Percentiles rank a stretch among this genome's conserved stretches.
Conservation (phyloP, 441 rosid genomes). For the Pelargonium myrrhifolium region DNA sequence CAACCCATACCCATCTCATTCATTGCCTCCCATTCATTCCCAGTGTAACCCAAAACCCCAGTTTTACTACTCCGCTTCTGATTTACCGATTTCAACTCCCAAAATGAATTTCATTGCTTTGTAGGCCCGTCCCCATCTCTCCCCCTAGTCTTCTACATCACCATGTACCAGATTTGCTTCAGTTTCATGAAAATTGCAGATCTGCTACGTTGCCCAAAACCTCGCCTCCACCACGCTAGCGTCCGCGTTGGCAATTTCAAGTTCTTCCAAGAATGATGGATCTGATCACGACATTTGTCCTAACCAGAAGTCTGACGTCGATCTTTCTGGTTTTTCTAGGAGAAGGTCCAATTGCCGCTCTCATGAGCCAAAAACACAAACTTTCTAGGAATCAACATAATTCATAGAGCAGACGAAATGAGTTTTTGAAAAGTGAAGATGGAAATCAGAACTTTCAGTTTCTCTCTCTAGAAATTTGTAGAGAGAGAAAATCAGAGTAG, state of each 20-base stretch:
- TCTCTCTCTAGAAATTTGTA: too few species aligned
- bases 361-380: too few species aligned
- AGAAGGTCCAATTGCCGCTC: slow-evolving; percentile 14
- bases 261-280: slow-evolving; percentile 41
- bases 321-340: slow-evolving; percentile 10
- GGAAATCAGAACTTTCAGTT: too few species aligned
- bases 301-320: slow-evolving; percentile 35
- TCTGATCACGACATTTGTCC: slow-evolving; percentile 39
- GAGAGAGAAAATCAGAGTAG: too few species aligned
- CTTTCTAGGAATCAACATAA: too few species aligned
- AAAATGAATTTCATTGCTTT: slow-evolving; percentile 35
- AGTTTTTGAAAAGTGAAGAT: too few species aligned
- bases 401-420: too few species aligned
- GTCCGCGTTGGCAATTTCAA: slow-evolving; percentile 40
- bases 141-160: slow-evolving; percentile 29
- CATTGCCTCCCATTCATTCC: slow-evolving; percentile 1
- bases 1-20: background rate
- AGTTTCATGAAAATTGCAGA: slow-evolving; percentile 28
- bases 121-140: slow-evolving; percentile 26
- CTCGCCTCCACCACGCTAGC: slow-evolving; percentile 43
- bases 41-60: slow-evolving; percentile 17
- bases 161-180: slow-evolving; percentile 43
- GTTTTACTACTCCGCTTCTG: slow-evolving; percentile 31
- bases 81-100: slow-evolving; percentile 22
- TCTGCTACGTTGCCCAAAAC: slow-evolving; percentile 65